These are phyloP conservation scores for Pugionium cornutum DNA, from an alignment of 345 rosid species.

Conservation along the genomic window DNA sequence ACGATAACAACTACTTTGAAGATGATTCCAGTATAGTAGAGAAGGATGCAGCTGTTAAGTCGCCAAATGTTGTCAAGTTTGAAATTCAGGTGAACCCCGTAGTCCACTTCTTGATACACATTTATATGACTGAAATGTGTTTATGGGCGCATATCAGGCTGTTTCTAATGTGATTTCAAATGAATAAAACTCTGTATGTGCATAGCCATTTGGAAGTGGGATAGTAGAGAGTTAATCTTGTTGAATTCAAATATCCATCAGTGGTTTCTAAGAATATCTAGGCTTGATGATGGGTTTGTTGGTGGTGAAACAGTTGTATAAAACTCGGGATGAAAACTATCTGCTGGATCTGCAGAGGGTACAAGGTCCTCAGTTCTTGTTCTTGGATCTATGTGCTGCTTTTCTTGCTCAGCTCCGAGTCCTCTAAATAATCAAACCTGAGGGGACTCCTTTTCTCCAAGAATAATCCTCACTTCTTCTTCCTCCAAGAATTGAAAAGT, in stretches of 20 bases:
- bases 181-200: too few species aligned
- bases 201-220: too few species aligned
- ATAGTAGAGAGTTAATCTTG: too few species aligned
- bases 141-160: too few species aligned
- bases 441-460: not conserved
- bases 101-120: too few species aligned
- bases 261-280: too few species aligned
- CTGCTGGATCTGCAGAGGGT: constrained; percentile 79
- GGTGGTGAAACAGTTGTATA: constrained; percentile 58
- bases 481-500: too few species aligned
- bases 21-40: constrained; percentile 66
- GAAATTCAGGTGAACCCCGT: constrained; percentile 26
- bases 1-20: constrained; percentile 60
- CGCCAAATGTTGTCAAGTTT: constrained; percentile 75
- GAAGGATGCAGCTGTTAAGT: constrained; percentile 48
- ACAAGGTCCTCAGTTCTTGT: constrained; percentile 71
- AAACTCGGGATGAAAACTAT: constrained; percentile 80
- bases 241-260: too few species aligned
- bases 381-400: constrained; percentile 85
- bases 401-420: constrained; percentile 79
- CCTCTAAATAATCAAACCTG: constrained; percentile 38
- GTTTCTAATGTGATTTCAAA: too few species aligned
- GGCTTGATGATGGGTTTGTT: too few species aligned
- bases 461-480: constrained; percentile 26
- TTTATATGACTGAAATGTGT: too few species aligned